Base-by-base conservation (phyloP, 768 basidiomycete species). In the Pholiota conissans region DNA sequence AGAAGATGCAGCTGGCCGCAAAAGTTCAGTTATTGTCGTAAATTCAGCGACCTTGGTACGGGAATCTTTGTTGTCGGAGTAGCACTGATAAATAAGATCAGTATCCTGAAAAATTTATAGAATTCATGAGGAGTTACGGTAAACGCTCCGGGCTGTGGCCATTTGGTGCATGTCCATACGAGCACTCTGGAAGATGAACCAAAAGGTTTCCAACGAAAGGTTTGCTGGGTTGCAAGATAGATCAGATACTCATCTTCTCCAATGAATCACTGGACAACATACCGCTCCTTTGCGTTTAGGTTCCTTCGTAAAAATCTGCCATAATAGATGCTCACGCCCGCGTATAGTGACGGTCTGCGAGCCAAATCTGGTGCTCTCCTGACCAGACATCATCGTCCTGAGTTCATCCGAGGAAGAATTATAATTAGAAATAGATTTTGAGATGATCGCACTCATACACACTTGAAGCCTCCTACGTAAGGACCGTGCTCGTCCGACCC, bases 391-490 rank as follows among this genome's bases (percentile, higher is more conserved):
- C 18, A 50, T 50, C 49, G 49, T 30, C 20, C 20, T 50, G 5
- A 11, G 18, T 50, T 50, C n/a, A 29, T 35, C 34, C 34, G 28
- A 29, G 18, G 30, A 50, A 18, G n/a, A 50, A 45, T 5, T 24
- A 45, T 45, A 45, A 45, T 45, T 45, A 45, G 42, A 22, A 45
- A 11, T 10, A 16, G 37, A 26, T 49, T 18, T 30, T 20, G n/a
- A 48, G 24, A 26, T 14, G 22, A 29, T 47, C n/a, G 8, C 22
- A 30, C 11, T 28, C 22, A 24, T n/a, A 61, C 63, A 46, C 40
- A 66, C 67, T 50, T 58, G 46, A 68, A 66, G 7, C 61, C 58
- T 18, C 61, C 67, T 13, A 68, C 47, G 22, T 63, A 51, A 14
- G 55, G 50, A 1, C 61, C 63, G 56, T 50, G 20, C 2, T 46